Evolutionary conservation across 2,329 filamentous ascomycete genomes (phyloP).

Genomic region (Drechslerella coelobrocha): DNA sequence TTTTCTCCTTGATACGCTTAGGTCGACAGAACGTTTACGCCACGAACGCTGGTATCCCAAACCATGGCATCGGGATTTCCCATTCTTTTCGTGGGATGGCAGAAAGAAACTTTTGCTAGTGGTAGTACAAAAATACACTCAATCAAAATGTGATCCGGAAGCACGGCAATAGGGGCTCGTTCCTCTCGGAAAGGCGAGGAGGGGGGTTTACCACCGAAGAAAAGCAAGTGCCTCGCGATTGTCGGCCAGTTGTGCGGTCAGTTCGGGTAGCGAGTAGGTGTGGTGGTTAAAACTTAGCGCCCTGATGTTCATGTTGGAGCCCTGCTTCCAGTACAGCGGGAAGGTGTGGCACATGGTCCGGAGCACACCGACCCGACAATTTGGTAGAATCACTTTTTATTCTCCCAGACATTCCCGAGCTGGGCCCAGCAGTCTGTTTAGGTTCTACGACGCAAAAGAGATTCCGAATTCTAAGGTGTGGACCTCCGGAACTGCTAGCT

Average conservation of each 20-base stretch:
- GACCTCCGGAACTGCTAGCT: slow-evolving; percentile 3
- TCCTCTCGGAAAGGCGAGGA: slow-evolving; percentile 28
- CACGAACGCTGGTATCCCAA: slow-evolving; percentile 33
- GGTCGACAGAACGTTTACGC: slow-evolving; percentile 36
- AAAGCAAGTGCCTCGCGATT: slow-evolving; percentile 44
- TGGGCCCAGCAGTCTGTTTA: slow-evolving; percentile 44
- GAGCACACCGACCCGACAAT: slow-evolving; percentile 50
- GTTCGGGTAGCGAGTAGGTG: slow-evolving; percentile 23
- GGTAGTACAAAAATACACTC: slow-evolving; percentile 38
- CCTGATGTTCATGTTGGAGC: slow-evolving; percentile 35
- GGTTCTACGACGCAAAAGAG: slow-evolving; percentile 33
- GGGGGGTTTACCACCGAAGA: slow-evolving; percentile 26
- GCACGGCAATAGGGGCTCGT: slow-evolving; percentile 36
- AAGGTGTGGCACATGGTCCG: slow-evolving; percentile 50
- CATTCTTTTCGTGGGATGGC: slow-evolving; percentile 33
- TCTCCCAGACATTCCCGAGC: slow-evolving; percentile 34
- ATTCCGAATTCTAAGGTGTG: slow-evolving; percentile 16
- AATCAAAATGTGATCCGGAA: slow-evolving; percentile 20
- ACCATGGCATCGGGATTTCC: slow-evolving; percentile 46
- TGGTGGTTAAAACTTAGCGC: slow-evolving; percentile 49
- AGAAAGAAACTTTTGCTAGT: slow-evolving; percentile 24
- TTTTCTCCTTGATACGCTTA: neutral
- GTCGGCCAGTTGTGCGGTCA: slow-evolving; percentile 44
- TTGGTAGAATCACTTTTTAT: slow-evolving; percentile 49
- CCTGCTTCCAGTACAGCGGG: slow-evolving; percentile 49